These are phyloP conservation scores for Macrophomina tecta DNA, from an alignment of 2,329 filamentous ascomycete genomes.

Conservation along the genomic window DNA sequence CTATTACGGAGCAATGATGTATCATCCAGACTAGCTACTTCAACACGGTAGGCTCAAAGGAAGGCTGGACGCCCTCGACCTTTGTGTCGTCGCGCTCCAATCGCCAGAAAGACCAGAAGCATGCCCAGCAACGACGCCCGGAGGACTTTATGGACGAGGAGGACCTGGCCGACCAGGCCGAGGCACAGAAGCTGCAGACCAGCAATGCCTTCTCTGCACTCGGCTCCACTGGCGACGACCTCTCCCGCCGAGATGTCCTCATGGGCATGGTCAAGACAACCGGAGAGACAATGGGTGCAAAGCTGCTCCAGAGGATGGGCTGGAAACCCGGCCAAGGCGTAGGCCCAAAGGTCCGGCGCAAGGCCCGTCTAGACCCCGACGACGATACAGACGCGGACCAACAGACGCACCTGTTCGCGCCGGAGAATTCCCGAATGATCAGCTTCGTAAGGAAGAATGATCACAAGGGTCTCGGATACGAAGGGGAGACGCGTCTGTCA, in stretches of 20 bases:
- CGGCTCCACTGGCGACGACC: slow-evolving; percentile 68
- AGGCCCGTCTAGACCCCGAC: slow-evolving; percentile 68
- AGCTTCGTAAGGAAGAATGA: slow-evolving; percentile 69
- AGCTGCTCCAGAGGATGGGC: slow-evolving; percentile 87
- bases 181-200: slow-evolving; percentile 76
- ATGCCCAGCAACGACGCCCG: slow-evolving; percentile 63
- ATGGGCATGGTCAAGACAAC: slow-evolving; percentile 74
- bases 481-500: slow-evolving; percentile 62
- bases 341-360: slow-evolving; percentile 81
- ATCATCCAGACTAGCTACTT: slow-evolving; percentile 65
- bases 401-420: slow-evolving; percentile 78
- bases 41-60: slow-evolving; percentile 97
- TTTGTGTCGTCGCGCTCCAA: slow-evolving; percentile 90
- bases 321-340: slow-evolving; percentile 95
- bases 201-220: slow-evolving; percentile 76
- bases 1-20: not conserved
- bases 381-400: slow-evolving; percentile 49
- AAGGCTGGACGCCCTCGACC: slow-evolving; percentile 92
- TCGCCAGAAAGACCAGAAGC: slow-evolving; percentile 71
- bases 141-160: slow-evolving; percentile 99
- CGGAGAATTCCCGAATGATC: slow-evolving; percentile 76
- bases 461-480: slow-evolving; percentile 72
- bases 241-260: slow-evolving; percentile 59
- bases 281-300: slow-evolving; percentile 86
- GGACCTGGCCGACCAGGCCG: slow-evolving; percentile 84